phyloP scores from a whole-genome alignment of 1,284 basidiomycete genomes.

The Cystobasidium slooffiae region DNA sequence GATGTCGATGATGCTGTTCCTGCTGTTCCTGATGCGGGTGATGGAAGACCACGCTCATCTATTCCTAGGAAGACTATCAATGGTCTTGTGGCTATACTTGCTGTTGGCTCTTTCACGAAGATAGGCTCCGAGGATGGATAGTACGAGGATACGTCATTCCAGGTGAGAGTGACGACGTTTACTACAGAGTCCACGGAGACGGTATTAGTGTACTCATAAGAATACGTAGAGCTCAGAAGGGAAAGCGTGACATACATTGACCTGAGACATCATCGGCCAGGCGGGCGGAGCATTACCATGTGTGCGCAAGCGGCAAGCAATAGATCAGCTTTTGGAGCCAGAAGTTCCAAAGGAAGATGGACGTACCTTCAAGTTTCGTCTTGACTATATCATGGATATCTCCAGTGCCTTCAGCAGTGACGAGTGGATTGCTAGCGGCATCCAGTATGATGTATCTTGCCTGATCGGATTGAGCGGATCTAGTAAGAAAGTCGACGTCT shows the following conservation, averaged over 20 bases:
- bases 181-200: conserved; percentile 22
- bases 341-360: neutral
- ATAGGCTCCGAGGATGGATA: neutral
- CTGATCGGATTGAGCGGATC: conserved; percentile 52
- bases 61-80: conserved; percentile 74
- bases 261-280: neutral
- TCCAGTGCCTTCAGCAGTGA: conserved; percentile 40
- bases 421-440: conserved; percentile 55
- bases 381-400: conserved; percentile 39
- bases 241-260: conserved; percentile 1
- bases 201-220: neutral
- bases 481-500: conserved; percentile 55
- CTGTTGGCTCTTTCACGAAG: conserved; percentile 19
- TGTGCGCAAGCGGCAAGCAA: neutral
- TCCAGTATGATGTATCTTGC: conserved; percentile 55
- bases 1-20: neutral
- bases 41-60: conserved; percentile 65
- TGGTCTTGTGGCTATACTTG: conserved; percentile 40
- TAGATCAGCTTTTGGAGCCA: neutral
- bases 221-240: neutral
- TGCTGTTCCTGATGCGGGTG: conserved; percentile 24
- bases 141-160: conserved; percentile 52
- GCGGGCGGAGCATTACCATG: neutral
- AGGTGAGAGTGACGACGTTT: conserved; percentile 52
- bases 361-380: conserved; percentile 35